Conservation (phyloP, 2,329 filamentous ascomycete genomes). For the Clonostachys chloroleuca region DNA sequence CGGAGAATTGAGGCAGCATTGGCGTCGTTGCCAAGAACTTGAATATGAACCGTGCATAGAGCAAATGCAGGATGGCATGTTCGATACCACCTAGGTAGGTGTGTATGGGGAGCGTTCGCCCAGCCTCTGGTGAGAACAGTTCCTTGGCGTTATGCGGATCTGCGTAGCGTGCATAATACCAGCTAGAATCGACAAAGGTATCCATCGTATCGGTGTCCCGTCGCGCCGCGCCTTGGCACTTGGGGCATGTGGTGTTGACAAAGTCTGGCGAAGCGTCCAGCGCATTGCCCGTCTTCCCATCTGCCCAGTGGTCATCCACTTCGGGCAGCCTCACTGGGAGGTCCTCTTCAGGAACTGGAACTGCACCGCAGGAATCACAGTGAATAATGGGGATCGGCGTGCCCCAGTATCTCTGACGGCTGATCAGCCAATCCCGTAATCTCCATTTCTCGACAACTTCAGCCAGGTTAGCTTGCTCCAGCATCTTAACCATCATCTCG, state of each 20-base stretch:
- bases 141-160: constrained; percentile 61
- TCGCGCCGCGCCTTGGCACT: constrained; percentile 65
- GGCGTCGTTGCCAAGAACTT: constrained; percentile 68
- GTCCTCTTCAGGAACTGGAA: constrained; percentile 72
- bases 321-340: constrained; percentile 73
- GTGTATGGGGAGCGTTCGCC: constrained; percentile 68
- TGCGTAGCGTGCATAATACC: constrained; percentile 82
- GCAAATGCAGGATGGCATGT: constrained; percentile 83
- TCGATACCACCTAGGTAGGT: constrained; percentile 88
- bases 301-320: constrained; percentile 63
- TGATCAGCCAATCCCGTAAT: constrained; percentile 85
- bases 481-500: constrained; percentile 51
- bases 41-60: constrained; percentile 87
- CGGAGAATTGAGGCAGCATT: constrained; percentile 34
- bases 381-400: constrained; percentile 87
- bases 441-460: constrained; percentile 69
- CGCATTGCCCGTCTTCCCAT: constrained; percentile 70
- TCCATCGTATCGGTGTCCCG: constrained; percentile 95
- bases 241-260: constrained; percentile 71
- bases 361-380: constrained; percentile 70
- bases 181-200: constrained; percentile 92
- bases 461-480: constrained; percentile 53
- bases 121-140: constrained; percentile 58
- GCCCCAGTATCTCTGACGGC: constrained; percentile 90
- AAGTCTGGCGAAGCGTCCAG: constrained; percentile 69